Conservation (phyloP, 1,284 basidiomycete genomes). For the Ceratobasidium theobromae region DNA sequence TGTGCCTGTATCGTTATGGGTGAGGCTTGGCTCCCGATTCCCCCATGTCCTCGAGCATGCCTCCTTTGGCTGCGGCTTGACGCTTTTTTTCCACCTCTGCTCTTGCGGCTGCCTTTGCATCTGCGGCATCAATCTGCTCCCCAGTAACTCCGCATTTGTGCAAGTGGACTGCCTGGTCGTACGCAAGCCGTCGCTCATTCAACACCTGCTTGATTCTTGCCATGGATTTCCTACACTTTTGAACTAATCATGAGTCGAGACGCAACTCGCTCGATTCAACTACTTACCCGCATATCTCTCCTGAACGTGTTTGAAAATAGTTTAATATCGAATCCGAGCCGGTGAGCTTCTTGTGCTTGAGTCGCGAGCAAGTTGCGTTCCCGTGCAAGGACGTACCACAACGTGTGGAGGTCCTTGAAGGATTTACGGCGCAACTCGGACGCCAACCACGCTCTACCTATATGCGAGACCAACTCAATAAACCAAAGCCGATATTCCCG, state of each 20-base stretch:
- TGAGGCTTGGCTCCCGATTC: background rate
- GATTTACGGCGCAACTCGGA: slow-evolving; percentile 84
- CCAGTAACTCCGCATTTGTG: slow-evolving; percentile 8
- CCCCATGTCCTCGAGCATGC: background rate
- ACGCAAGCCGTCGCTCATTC: slow-evolving; percentile 86
- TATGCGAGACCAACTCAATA: slow-evolving; percentile 2
- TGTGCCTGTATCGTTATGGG: no score
- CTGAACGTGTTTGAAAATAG: slow-evolving; percentile 34
- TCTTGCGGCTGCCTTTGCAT: background rate
- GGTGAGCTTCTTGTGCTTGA: slow-evolving; percentile 74
- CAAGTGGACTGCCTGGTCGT: slow-evolving; percentile 62
- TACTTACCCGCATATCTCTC: slow-evolving; percentile 38
- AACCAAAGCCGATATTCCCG: slow-evolving; percentile 17
- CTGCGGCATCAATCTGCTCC: slow-evolving; percentile 1
- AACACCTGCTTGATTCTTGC: slow-evolving; percentile 92
- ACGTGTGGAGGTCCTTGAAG: slow-evolving; percentile 86
- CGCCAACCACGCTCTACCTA: slow-evolving; percentile 84
- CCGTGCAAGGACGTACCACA: slow-evolving; percentile 88
- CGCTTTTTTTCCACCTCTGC: no score
- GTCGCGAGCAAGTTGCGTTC: slow-evolving; percentile 88
- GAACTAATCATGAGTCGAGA: slow-evolving; percentile 4
- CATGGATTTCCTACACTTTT: slow-evolving; percentile 92
- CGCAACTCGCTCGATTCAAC: slow-evolving; percentile 41
- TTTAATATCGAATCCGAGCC: slow-evolving; percentile 52
- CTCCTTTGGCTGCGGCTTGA: background rate